These are phyloP conservation scores for Colletotrichum tropicale DNA, from an alignment of 2,329 filamentous ascomycete genomes.

Conservation along the genomic window DNA sequence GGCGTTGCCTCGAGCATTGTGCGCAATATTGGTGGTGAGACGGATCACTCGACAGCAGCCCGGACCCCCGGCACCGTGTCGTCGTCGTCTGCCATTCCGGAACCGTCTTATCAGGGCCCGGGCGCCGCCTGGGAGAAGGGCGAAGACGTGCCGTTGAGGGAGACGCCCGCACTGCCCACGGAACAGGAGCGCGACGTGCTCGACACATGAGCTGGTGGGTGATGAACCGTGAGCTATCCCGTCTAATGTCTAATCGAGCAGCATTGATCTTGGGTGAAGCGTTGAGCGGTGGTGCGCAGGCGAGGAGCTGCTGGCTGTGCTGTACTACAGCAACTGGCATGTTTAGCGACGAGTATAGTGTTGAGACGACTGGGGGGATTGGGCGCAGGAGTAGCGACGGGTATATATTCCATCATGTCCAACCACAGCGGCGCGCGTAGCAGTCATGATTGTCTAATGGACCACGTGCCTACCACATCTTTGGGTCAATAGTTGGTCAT, in stretches of 20 bases:
- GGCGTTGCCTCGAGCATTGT: slow-evolving; percentile 37
- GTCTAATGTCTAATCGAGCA: slow-evolving; percentile 8
- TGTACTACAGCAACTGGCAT: not conserved
- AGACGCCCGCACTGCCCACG: slow-evolving; percentile 42
- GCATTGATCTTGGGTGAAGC: not conserved
- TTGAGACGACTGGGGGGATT: not conserved
- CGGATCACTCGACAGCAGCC: not conserved
- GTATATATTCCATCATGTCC: not conserved
- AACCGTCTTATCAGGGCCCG: slow-evolving; percentile 55
- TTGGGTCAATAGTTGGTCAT: not conserved
- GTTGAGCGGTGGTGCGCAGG: not conserved
- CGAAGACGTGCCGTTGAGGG: slow-evolving; percentile 39
- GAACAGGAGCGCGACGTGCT: slow-evolving; percentile 47
- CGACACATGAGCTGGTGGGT: slow-evolving; percentile 31
- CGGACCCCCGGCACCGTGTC: not conserved
- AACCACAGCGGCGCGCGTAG: not conserved
- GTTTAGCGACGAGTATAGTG: not conserved
- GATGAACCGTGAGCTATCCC: not conserved
- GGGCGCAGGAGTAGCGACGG: not conserved
- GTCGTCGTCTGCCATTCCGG: slow-evolving; percentile 31
- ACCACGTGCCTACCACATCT: not conserved
- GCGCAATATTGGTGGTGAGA: slow-evolving; percentile 31
- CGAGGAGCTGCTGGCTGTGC: not conserved
- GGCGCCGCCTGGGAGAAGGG: slow-evolving; percentile 57
- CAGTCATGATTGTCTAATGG: not conserved